A percentile compares a stretch with the other conserved stretches of the same genome.
phyloP scores from a whole-genome alignment of 768 basidiomycete species.

The Gloeostereum incarnatum region DNA sequence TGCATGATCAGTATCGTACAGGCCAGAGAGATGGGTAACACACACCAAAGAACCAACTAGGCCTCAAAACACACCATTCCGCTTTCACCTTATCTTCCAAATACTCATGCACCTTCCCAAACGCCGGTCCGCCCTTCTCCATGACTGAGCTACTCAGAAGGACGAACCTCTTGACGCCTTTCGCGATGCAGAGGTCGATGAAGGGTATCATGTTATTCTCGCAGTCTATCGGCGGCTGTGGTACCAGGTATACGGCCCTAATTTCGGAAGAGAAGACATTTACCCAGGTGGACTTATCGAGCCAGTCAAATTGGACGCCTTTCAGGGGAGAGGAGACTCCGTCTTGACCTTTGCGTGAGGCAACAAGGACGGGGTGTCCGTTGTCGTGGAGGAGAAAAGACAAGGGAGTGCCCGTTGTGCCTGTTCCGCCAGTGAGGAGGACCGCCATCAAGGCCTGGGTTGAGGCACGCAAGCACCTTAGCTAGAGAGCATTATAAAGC shows the following conservation, averaged over 20 bases:
- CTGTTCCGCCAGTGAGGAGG: conserved; percentile 27
- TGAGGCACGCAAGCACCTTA: too few relatives aligned
- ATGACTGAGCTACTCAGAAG: conserved; percentile 17
- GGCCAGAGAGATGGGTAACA: too few relatives aligned
- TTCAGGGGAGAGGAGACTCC: conserved; percentile 14
- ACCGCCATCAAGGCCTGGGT: too few relatives aligned
- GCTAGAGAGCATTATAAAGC: too few relatives aligned
- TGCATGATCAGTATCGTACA: too few relatives aligned
- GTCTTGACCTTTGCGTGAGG: conserved; percentile 17
- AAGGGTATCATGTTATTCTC: conserved; percentile 15
- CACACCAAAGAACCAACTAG: conserved; percentile 28
- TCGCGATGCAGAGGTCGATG: conserved; percentile 20
- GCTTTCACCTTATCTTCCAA: conserved; percentile 21
- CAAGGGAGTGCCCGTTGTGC: conserved; percentile 18
- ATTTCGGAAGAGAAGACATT: conserved; percentile 20
- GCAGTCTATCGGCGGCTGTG: conserved; percentile 12
- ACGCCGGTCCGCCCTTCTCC: conserved; percentile 12
- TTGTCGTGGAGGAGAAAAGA: conserved; percentile 17
- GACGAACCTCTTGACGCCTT: conserved; percentile 24
- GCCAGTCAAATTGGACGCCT: conserved; percentile 26
- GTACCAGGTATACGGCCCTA: conserved; percentile 22
- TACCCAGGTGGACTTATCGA: conserved; percentile 19
- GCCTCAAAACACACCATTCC: conserved; percentile 23
- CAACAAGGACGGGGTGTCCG: conserved; percentile 17
- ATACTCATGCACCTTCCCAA: conserved; percentile 25